Conservation (phyloP, 352 stramenopile genomes). For the Pythium pyrilobum region DNA sequence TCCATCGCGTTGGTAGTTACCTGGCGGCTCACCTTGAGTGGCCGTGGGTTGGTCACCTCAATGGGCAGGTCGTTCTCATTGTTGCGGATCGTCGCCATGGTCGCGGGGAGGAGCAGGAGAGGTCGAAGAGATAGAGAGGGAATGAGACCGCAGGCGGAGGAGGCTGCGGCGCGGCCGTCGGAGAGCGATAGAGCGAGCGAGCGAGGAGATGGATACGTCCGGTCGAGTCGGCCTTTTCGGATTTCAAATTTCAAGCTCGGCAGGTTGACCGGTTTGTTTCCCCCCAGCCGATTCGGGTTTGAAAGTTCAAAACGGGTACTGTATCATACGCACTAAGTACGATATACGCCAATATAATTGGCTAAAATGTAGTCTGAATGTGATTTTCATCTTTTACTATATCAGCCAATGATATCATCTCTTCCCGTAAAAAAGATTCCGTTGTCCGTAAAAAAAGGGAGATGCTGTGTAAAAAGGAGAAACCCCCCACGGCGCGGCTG, state of each 20-base stretch:
- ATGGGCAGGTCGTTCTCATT: constrained; percentile 70
- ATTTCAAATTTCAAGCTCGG: constrained; percentile 16
- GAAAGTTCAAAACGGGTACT: constrained; percentile 19
- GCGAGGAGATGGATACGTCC: background rate
- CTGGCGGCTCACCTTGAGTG: constrained; percentile 44
- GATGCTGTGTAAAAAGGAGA: background rate
- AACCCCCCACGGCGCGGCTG: too few relatives aligned
- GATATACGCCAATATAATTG: constrained; percentile 9
- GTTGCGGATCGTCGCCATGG: constrained; percentile 42
- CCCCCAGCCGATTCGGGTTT: constrained; percentile 2
- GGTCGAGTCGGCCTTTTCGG: constrained; percentile 4
- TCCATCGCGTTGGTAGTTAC: too few relatives aligned
- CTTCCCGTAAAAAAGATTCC: background rate
- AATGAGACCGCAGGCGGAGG: background rate
- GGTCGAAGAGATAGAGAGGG: background rate
- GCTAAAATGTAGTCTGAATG: background rate
- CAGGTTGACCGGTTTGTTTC: background rate
- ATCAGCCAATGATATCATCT: constrained; percentile 27
- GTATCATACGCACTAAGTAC: constrained; percentile 5
- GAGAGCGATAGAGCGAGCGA: background rate
- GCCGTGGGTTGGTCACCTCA: constrained; percentile 29
- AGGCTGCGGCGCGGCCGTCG: too few relatives aligned
- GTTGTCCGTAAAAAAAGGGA: constrained; percentile 21
- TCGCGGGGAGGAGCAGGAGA: background rate
- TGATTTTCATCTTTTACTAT: background rate